Percentiles rank a stretch among this genome's conserved stretches.
phyloP scores from a whole-genome alignment of 192 early-diverging fungal genomes.

The Irineochytrium annulatum region DNA sequence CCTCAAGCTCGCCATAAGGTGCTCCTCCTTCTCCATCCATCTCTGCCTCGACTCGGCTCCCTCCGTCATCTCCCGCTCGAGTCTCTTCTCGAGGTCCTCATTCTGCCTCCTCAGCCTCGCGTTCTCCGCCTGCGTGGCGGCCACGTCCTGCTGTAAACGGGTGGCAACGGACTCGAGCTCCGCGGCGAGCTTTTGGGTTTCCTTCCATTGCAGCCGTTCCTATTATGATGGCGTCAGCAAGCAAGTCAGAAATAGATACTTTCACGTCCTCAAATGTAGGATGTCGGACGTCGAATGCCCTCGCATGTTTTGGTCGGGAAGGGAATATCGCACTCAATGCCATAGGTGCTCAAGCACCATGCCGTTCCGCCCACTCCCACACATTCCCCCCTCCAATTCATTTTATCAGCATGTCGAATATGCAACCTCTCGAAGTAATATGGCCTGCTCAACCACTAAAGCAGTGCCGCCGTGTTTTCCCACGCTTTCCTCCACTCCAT shows the following conservation, averaged over 20 bases:
- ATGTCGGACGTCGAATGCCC: not conserved
- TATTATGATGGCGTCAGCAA: no score
- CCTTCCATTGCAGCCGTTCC: not conserved
- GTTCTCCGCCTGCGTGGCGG: not conserved
- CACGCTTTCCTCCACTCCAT: not conserved
- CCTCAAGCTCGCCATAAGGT: not conserved
- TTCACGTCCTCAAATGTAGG: not conserved
- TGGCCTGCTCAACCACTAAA: no score
- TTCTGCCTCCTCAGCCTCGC: slow-evolving; percentile 13
- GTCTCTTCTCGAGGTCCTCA: slow-evolving; percentile 3
- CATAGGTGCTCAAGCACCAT: not conserved
- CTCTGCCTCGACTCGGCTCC: not conserved
- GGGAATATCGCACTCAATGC: not conserved
- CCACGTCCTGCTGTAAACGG: not conserved
- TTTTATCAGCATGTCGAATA: not conserved
- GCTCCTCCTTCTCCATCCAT: slow-evolving; percentile 4
- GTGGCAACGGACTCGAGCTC: not conserved
- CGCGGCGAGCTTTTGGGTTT: not conserved
- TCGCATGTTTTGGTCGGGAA: not conserved
- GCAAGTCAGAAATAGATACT: not conserved
- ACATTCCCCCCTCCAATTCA: not conserved
- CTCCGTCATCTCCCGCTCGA: slow-evolving; percentile 9
- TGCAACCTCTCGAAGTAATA: no score
- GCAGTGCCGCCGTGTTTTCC: no score
- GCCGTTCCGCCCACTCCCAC: not conserved